phyloP scores from a whole-genome alignment of 352 stramenopile species.

The Synura sp. region DNA sequence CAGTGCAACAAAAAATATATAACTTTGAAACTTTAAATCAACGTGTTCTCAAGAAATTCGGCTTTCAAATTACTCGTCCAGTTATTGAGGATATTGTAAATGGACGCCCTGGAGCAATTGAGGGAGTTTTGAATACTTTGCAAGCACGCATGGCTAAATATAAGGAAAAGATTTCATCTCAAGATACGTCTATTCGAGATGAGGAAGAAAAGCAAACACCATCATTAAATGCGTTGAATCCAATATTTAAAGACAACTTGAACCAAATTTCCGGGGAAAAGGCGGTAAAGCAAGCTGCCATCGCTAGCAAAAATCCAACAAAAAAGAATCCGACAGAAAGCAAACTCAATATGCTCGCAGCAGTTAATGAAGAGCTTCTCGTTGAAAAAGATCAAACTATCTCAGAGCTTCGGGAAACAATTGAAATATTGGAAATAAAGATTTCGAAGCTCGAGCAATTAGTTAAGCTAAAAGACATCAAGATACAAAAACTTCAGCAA shows the following conservation, averaged over 20 bases:
- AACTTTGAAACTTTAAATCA: slow-evolving; percentile 90
- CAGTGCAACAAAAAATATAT: slow-evolving; percentile 86
- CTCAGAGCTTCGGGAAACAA: slow-evolving; percentile 72
- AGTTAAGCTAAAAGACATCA: slow-evolving; percentile 83
- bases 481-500: slow-evolving; percentile 75
- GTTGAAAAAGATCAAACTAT: slow-evolving; percentile 65
- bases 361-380: slow-evolving; percentile 51
- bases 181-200: slow-evolving; percentile 54
- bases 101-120: slow-evolving; percentile 73
- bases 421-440: slow-evolving; percentile 87
- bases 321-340: not conserved
- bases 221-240: too few species aligned
- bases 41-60: slow-evolving; percentile 46
- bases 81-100: slow-evolving; percentile 84
- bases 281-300: not conserved
- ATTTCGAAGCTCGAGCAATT: slow-evolving; percentile 90
- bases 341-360: not conserved
- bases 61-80: slow-evolving; percentile 64
- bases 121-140: slow-evolving; percentile 78
- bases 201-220: too few species aligned
- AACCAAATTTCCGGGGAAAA: too few species aligned
- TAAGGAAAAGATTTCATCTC: slow-evolving; percentile 43
- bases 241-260: not conserved
- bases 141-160: slow-evolving; percentile 75
- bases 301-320: too few species aligned